These are phyloP conservation scores for Cornus kousa DNA, from an alignment of 148 eudicot genomes.

Conservation along the genomic window DNA sequence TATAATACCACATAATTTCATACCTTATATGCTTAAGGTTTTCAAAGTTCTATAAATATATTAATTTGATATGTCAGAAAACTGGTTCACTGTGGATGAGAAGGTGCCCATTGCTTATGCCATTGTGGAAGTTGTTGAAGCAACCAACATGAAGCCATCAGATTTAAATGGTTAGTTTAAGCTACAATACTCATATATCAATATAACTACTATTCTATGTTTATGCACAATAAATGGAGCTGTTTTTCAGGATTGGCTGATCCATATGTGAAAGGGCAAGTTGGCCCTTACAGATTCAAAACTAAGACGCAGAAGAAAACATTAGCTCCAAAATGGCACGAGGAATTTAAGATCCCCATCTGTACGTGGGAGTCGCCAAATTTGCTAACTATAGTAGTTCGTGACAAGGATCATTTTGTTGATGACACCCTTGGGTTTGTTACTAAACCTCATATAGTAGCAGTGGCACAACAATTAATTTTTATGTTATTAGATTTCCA, in stretches of 20 bases:
- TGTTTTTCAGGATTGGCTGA: conserved; percentile 79
- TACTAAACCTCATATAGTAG: conserved; percentile 15
- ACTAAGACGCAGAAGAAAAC: conserved; percentile 79
- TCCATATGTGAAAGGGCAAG: conserved; percentile 86
- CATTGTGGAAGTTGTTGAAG: conserved; percentile 79
- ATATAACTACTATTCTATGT: neutral
- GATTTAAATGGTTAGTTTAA: conserved; percentile 75
- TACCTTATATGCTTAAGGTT: neutral
- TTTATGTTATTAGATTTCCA: too few species aligned
- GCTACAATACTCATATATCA: neutral
- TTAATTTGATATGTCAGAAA: conserved; percentile 38
- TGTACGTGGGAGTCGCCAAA: conserved; percentile 70
- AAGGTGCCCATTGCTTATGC: conserved; percentile 80
- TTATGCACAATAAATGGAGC: conserved; percentile 17
- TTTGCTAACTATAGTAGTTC: conserved; percentile 63
- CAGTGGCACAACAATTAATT: neutral
- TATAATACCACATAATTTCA: neutral
- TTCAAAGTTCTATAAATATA: neutral
- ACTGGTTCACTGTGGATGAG: conserved; percentile 82
- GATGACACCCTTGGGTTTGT: conserved; percentile 85
- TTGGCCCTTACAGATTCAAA: conserved; percentile 72
- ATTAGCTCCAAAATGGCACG: conserved; percentile 82
- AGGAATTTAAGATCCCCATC: conserved; percentile 85
- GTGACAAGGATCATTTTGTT: conserved; percentile 74
- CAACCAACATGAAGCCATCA: conserved; percentile 70